Conservation (phyloP, 805 yeast genomes). For the Phaffomyces opuntiae region DNA sequence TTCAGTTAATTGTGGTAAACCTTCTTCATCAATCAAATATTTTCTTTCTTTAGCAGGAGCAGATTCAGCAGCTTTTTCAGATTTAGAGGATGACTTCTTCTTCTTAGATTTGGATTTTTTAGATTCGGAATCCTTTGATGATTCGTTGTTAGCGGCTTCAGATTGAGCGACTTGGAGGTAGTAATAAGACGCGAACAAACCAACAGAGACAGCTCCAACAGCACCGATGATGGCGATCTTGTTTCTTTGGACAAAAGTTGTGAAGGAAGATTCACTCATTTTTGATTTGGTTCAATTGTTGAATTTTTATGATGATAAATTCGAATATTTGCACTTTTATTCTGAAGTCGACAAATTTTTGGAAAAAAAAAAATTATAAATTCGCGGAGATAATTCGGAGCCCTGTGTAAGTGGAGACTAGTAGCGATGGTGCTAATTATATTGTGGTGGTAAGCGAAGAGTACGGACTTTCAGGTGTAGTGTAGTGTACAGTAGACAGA, state of each 20-base stretch:
- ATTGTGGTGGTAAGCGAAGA: too few relatives aligned
- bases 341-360: too few relatives aligned
- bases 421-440: too few relatives aligned
- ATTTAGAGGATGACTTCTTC: conserved; percentile 32
- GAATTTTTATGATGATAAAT: too few relatives aligned
- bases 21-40: conserved; percentile 50
- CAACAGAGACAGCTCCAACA: conserved; percentile 56
- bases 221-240: conserved; percentile 59
- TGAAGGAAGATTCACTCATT: conserved; percentile 6
- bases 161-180: conserved; percentile 34
- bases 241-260: conserved; percentile 28
- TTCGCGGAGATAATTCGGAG: too few relatives aligned
- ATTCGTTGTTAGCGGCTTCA: conserved; percentile 3
- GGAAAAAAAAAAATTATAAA: too few relatives aligned
- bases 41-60: conserved; percentile 8
- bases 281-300: neutral
- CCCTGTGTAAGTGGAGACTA: too few relatives aligned
- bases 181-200: conserved; percentile 50
- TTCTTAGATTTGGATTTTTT: conserved; percentile 29
- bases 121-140: conserved; percentile 9
- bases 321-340: too few relatives aligned
- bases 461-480: too few relatives aligned
- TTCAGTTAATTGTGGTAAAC: conserved; percentile 51
- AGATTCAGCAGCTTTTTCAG: conserved; percentile 8
- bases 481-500: too few relatives aligned